These are phyloP conservation scores for Usnea hakonensis DNA, from an alignment of 495 filamentous ascomycete species.

Conservation along the genomic window DNA sequence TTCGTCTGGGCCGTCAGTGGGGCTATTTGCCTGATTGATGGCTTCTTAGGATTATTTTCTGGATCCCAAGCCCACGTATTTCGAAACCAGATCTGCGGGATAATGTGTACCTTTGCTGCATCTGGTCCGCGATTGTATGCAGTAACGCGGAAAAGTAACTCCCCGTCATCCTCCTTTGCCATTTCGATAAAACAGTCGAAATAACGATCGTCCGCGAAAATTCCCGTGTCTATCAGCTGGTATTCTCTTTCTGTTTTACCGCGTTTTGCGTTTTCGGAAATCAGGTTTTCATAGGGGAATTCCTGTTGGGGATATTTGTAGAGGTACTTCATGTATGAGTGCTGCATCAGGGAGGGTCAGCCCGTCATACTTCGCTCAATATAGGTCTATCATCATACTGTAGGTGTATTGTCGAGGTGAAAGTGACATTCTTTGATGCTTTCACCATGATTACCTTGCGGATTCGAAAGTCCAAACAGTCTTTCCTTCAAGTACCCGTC, in stretches of 20 bases:
- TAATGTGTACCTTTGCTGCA: conserved; percentile 80
- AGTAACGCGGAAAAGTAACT: conserved; percentile 88
- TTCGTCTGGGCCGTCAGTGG: conserved; percentile 62
- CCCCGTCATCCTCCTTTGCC: conserved; percentile 84
- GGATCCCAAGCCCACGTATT: conserved; percentile 95
- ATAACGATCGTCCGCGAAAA: conserved; percentile 86
- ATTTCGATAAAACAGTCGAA: conserved; percentile 98
- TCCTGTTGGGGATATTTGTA: conserved; percentile 93
- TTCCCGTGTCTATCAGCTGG: conserved; percentile 83
- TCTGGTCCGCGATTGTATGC: conserved; percentile 94
- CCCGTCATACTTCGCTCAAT: conserved; percentile 31
- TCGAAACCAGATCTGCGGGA: conserved; percentile 93
- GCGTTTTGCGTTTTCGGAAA: conserved; percentile 74
- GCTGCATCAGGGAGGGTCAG: conserved; percentile 40
- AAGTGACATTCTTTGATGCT: conserved; percentile 95
- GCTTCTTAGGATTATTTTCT: conserved; percentile 64
- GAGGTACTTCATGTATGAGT: conserved; percentile 98
- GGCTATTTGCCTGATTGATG: conserved; percentile 55
- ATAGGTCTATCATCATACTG: conserved; percentile 30
- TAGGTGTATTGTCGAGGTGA: conserved; percentile 88
- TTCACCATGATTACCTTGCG: conserved; percentile 93
- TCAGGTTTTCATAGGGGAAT: conserved; percentile 84
- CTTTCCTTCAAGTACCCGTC: conserved; percentile 92
- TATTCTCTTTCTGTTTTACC: conserved; percentile 73
- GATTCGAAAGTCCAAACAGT: conserved; percentile 88